Base-by-base conservation (phyloP, 805 yeast species). In the Kodamaea restingae region DNA sequence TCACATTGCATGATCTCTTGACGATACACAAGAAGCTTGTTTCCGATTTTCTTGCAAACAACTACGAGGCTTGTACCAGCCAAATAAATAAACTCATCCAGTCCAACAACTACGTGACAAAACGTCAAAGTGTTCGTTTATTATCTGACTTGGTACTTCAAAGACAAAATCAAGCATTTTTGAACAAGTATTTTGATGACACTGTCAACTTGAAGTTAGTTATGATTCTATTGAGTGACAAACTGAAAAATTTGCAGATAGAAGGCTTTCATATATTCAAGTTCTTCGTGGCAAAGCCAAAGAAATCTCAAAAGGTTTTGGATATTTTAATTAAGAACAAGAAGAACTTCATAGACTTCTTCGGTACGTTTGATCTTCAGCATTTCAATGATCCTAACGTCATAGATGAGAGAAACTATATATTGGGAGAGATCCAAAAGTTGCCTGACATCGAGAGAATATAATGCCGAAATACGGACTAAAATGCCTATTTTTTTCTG, bases 211-310 rank as follows among this genome's bases (percentile, higher is more conserved):
- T 93, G 53, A 93, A 91, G 59, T 63, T 88, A 40, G 76, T 87
- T 18, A 93, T 93, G 98, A 73, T 83, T 26, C 62, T 88, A 44
- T 66, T 93, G 47, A 81, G 93, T 43, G 97, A 91, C 60, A 85
- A 84, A 61, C 87, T 95, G 46, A 85, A 84, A 55, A 90, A 90
- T 59, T 73, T 93, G 42, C 96, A 90, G 57, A 62, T 78, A 39
- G 98, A 93, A 59, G 88, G 95, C 3, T 93, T 93, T 56, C 90
- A 93, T 48, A 83, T 91, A 27, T 91, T 93, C 67, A 93, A 91
- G 63, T 84, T 90, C 28, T 88, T 93, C 61, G 88, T 88, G n/a
- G 98, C 96, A 4, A 93, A 93, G 60, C 98, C 98, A 4, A 80
- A 83, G 46, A 90, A 90, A 58, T 72, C 88, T 2, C 88, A 82